Base-by-base conservation (phyloP, 2,329 filamentous ascomycete genomes). In the Penicillium sp. region DNA sequence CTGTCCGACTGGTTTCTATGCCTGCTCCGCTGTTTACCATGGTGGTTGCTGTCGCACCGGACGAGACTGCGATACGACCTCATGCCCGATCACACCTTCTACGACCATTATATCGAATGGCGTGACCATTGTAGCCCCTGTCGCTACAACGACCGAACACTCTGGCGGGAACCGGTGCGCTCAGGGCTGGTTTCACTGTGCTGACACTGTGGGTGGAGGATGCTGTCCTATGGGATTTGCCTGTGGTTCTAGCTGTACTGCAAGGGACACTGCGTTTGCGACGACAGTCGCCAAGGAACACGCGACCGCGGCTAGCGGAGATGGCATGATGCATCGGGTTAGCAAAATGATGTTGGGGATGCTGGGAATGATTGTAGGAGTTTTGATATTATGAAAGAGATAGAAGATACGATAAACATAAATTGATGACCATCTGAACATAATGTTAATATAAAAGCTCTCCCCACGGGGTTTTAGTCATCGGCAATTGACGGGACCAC, bases 1-100 rank as follows among this genome's bases (percentile, higher is more conserved):
- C 64, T 97, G 93, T 65, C 93, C 93, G 0, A 92, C 88, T 0
- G 92, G 92, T 2, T 97, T 92, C 78, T 97, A 97, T 73, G 88
- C 90, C 48, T 97, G 93, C 73, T 84, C 87, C 2, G 93, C 93
- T 2, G 86, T 86, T 57, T 90, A 92, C 56, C 78, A 82, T 2
- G 91, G 89, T 14, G 91, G 91, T 19, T 97, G 93, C 77, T 97
- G 93, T 75, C 88, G 89, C 55, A 91, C 90, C 0, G 92, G 91
- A 2, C 85, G 92, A 19, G 84, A 96, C 75, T 97, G 93, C 75
- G 84, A 88, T 57, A 88, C 86, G 0, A 89, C 88, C 0, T 89
- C 88, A 7, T 97, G 93, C 66, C 89, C 90, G 0, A 74, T 77
- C 2, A 88, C 84, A 0, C 82, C 78, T 1, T 88, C 86, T 0